Conservation (phyloP, 1,284 basidiomycete species). For the Mrakiaceae sp. region DNA sequence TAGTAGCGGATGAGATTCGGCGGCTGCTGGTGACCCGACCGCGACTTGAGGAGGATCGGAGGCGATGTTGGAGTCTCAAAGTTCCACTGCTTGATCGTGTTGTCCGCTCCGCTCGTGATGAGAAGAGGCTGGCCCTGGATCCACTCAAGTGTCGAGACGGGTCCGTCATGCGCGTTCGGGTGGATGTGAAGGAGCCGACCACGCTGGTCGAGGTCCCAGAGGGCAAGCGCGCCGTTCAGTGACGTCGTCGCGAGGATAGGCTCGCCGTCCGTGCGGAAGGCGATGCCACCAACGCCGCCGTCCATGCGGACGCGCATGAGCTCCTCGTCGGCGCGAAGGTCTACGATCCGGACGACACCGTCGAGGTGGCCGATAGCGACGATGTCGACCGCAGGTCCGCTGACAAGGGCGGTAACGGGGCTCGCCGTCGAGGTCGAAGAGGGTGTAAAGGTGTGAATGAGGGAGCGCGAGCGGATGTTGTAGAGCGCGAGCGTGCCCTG, state of each 20-base stretch:
- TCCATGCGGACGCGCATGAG: slow-evolving; percentile 83
- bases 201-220: slow-evolving; percentile 80
- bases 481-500: slow-evolving; percentile 83
- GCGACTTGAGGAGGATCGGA: slow-evolving; percentile 78
- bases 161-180: slow-evolving; percentile 73
- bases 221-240: slow-evolving; percentile 70
- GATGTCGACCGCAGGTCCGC: slow-evolving; percentile 92
- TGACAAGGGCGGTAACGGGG: slow-evolving; percentile 38
- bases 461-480: slow-evolving; percentile 71
- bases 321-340: slow-evolving; percentile 78
- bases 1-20: slow-evolving; percentile 90
- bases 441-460: slow-evolving; percentile 37
- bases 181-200: slow-evolving; percentile 72
- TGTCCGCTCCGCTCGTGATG: slow-evolving; percentile 78
- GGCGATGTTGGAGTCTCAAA: slow-evolving; percentile 81
- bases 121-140: slow-evolving; percentile 80
- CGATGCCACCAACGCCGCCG: slow-evolving; percentile 59
- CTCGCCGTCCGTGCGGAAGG: slow-evolving; percentile 82
- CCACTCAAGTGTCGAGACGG: slow-evolving; percentile 72
- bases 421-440: slow-evolving; percentile 22
- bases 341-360: slow-evolving; percentile 78
- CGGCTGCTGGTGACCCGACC: slow-evolving; percentile 83
- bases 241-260: slow-evolving; percentile 76
- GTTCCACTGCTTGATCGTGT: slow-evolving; percentile 94
- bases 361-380: slow-evolving; percentile 81